Conservation (phyloP, 2,329 filamentous ascomycete species). For the Microdochium trichocladiopsis region DNA sequence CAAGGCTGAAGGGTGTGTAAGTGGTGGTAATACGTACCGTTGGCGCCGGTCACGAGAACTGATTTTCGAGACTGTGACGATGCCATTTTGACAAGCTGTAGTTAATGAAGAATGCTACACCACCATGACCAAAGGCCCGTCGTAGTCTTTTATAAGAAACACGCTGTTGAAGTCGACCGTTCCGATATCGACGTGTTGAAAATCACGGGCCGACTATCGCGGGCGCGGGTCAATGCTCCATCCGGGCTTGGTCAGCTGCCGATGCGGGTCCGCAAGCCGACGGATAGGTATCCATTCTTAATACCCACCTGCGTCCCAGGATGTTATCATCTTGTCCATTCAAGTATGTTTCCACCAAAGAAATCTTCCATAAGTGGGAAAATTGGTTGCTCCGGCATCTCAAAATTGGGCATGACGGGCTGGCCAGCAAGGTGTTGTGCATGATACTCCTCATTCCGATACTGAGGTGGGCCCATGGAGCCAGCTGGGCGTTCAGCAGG, state of each 20-base stretch:
- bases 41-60: constrained; percentile 39
- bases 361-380: constrained; percentile 25
- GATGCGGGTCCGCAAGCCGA: no score
- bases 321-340: constrained; percentile 2
- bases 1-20: no score
- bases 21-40: no score
- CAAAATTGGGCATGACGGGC: constrained; percentile 6
- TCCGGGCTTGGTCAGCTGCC: not conserved
- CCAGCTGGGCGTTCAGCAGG: not conserved
- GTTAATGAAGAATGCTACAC: no score
- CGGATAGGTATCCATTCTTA: no score
- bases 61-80: not conserved
- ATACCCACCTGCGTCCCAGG: no score
- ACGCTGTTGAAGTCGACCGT: not conserved
- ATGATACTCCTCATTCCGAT: constrained; percentile 3
- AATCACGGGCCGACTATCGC: not conserved
- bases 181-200: not conserved
- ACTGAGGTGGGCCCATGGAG: constrained; percentile 1
- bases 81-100: not conserved
- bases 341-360: constrained; percentile 22
- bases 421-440: constrained; percentile 2
- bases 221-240: not conserved
- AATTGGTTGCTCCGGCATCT: constrained; percentile 13
- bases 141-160: no score
- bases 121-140: no score